A percentile compares a stretch with the other conserved stretches of the same genome.
Evolutionary conservation across 805 yeast species (phyloP).

Genomic region (Starmera quercuum): DNA sequence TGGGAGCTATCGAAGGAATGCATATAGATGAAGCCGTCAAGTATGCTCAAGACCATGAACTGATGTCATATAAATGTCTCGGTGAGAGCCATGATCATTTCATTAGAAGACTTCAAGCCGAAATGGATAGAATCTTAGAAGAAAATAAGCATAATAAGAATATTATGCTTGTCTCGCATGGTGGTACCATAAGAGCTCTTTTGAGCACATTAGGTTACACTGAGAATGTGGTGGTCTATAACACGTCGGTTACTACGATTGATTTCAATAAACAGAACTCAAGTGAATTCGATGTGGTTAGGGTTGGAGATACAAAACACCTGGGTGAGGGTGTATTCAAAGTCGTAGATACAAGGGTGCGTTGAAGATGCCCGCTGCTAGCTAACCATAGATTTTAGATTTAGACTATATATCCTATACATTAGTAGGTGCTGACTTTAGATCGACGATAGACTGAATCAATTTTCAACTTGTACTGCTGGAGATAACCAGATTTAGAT

Average conservation of each 20-base stretch:
- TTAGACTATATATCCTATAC: too few species aligned
- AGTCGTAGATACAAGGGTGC: conserved; percentile 39
- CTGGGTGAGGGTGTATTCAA: conserved; percentile 46
- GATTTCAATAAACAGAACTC: conserved; percentile 39
- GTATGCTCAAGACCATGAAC: conserved; percentile 46
- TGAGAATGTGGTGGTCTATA: conserved; percentile 52
- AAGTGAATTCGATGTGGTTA: conserved; percentile 35
- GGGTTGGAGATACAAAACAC: conserved; percentile 64
- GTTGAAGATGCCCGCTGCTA: too few species aligned
- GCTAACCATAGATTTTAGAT: too few species aligned
- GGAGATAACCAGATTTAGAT: too few species aligned
- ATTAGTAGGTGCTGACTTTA: too few species aligned
- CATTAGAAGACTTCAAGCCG: conserved; percentile 37
- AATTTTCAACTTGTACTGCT: too few species aligned
- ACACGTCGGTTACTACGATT: conserved; percentile 65
- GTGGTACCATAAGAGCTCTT: conserved; percentile 68
- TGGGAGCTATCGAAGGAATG: conserved; percentile 82
- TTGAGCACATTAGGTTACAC: conserved; percentile 40
- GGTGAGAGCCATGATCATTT: conserved; percentile 54
- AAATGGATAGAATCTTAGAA: conserved; percentile 35
- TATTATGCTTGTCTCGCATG: conserved; percentile 65
- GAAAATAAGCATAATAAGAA: conserved; percentile 32
- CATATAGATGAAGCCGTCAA: conserved; percentile 51
- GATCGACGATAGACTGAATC: too few species aligned
- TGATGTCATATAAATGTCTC: conserved; percentile 44